Percentiles rank a stretch among this genome's conserved stretches.
Evolutionary conservation across 352 stramenopile species (phyloP).

Genomic region (Thalassiosira sp.): DNA sequence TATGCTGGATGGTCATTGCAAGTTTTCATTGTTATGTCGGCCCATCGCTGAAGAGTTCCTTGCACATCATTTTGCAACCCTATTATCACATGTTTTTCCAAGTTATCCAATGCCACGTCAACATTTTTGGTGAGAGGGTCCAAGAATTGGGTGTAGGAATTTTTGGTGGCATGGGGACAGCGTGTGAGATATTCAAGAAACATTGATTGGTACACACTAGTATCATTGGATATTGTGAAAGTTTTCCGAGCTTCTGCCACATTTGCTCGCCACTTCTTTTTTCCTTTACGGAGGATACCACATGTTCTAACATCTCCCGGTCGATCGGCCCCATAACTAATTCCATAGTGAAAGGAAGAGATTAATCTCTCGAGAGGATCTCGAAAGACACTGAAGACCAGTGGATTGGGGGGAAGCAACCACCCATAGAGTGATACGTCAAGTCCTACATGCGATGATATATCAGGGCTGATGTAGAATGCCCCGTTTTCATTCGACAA

Average conservation of each 20-base stretch:
- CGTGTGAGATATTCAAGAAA: slow-evolving; percentile 27
- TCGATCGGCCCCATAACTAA: slow-evolving; percentile 26
- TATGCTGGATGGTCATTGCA: slow-evolving; percentile 24
- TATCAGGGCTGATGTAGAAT: slow-evolving; percentile 24
- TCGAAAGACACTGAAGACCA: slow-evolving; percentile 43
- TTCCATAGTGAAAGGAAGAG: slow-evolving; percentile 44
- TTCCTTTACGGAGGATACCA: slow-evolving; percentile 2
- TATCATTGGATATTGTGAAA: slow-evolving; percentile 11
- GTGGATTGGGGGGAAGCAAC: slow-evolving; percentile 30
- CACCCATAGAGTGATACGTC: slow-evolving; percentile 41
- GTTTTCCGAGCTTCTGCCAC: slow-evolving; percentile 19
- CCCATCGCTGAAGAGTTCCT: slow-evolving; percentile 18
- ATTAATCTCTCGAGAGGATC: slow-evolving; percentile 37
- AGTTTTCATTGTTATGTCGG: slow-evolving; percentile 21
- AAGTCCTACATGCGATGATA: slow-evolving; percentile 38
- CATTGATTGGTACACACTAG: slow-evolving; percentile 21
- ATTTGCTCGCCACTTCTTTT: slow-evolving; percentile 11
- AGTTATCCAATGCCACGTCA: slow-evolving; percentile 30
- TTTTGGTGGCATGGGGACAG: slow-evolving; percentile 20
- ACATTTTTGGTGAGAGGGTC: slow-evolving; percentile 41
- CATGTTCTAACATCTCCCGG: slow-evolving; percentile 34
- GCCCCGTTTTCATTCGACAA: not conserved
- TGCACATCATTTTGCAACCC: slow-evolving; percentile 38
- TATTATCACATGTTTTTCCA: slow-evolving; percentile 47
- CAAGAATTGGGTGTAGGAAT: slow-evolving; percentile 45